phyloP scores from a whole-genome alignment of 306 rosid species.

The Gleditsia sinensis region DNA sequence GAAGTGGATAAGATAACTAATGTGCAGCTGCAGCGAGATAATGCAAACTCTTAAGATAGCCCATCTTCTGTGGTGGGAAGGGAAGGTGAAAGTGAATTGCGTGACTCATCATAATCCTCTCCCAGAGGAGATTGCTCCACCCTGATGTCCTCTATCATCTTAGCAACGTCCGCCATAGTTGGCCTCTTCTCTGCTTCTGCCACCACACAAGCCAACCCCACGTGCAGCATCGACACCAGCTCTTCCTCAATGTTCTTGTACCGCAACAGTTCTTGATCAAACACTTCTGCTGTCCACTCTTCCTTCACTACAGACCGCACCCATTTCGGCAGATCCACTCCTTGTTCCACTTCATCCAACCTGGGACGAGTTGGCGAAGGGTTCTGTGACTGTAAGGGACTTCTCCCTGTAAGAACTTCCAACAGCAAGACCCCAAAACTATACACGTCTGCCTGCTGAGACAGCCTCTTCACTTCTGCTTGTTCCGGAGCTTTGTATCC shows the following conservation, averaged over 20 bases:
- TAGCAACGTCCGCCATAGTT: conserved; percentile 74
- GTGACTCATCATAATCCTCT: conserved; percentile 88
- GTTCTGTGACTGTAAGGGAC: conserved; percentile 71
- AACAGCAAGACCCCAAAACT: conserved; percentile 82
- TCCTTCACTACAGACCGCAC: conserved; percentile 91
- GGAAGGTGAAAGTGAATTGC: conserved; percentile 87
- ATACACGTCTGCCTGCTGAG: conserved; percentile 88
- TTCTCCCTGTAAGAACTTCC: conserved; percentile 85
- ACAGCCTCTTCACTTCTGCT: conserved; percentile 67
- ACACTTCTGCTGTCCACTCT: conserved; percentile 99
- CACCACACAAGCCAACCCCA: conserved; percentile 80
- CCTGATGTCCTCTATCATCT: conserved; percentile 92
- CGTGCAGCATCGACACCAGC: conserved; percentile 92
- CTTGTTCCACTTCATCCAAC: conserved; percentile 53
- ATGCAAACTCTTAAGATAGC: conserved; percentile 53
- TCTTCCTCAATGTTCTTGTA: conserved; percentile 99
- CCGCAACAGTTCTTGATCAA: conserved; percentile 84
- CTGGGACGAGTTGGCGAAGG: conserved; percentile 62
- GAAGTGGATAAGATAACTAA: conserved; percentile 3
- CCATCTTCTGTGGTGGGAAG: conserved; percentile 97
- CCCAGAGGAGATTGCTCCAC: conserved; percentile 95
- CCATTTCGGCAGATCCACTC: conserved; percentile 86
- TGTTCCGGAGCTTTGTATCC: conserved; percentile 97
- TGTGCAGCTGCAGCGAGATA: conserved; percentile 56
- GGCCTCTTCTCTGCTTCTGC: conserved; percentile 89